Evolutionary conservation across 176 grass and related monocot genomes (phyloP).

Genomic region (Aegilops speltoides): DNA sequence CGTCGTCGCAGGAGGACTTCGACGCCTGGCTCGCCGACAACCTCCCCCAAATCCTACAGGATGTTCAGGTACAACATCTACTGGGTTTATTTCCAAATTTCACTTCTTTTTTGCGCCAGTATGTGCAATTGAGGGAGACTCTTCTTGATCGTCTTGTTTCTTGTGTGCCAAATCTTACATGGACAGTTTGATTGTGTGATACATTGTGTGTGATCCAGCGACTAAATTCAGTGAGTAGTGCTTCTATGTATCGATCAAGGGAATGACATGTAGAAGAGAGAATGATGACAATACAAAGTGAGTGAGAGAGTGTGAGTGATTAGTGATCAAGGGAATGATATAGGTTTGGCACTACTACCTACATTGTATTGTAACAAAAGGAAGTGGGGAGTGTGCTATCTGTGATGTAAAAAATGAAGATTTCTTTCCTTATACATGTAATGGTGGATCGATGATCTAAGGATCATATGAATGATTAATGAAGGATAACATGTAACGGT

Average conservation of each 20-base stretch:
- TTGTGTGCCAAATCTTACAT: not conserved
- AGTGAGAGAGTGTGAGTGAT: not conserved
- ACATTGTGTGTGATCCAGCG: not conserved
- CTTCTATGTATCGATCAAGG: not conserved
- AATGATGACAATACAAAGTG: not conserved
- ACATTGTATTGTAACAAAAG: too few relatives aligned
- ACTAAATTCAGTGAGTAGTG: not conserved
- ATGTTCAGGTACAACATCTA: not conserved
- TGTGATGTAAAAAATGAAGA: not conserved
- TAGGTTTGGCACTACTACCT: too few relatives aligned
- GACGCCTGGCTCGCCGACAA: constrained; percentile 23
- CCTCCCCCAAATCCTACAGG: not conserved
- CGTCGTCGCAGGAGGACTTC: not conserved
- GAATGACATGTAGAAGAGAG: not conserved
- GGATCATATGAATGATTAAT: not conserved
- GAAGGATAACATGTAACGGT: not conserved
- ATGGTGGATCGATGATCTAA: not conserved
- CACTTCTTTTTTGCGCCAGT: not conserved
- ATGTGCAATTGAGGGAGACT: not conserved
- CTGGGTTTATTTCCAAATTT: too few relatives aligned
- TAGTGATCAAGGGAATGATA: too few relatives aligned
- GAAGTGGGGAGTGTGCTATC: not conserved
- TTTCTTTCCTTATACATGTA: not conserved
- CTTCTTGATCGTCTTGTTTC: not conserved
- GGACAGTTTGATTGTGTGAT: not conserved